Conservation (phyloP, 116 monocot genomes). For the Dioscorea cayenensis region DNA sequence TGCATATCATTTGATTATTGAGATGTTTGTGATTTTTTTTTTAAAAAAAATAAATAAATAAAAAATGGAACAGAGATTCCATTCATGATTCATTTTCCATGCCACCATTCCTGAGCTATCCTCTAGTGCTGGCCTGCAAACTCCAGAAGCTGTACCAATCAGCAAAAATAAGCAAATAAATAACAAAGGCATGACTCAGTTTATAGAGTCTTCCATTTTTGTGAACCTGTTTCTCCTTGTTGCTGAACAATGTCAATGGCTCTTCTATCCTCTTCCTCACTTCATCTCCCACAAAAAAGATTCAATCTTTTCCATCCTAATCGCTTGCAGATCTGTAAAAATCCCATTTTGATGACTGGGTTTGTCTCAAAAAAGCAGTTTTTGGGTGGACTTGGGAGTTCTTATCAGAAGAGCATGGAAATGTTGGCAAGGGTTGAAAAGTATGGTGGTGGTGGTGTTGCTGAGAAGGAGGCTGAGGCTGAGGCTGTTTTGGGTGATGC, state of each 20-base stretch:
- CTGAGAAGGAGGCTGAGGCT: not conserved
- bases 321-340: not conserved
- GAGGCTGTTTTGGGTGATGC: not conserved
- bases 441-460: conserved; percentile 15
- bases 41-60: too few species aligned
- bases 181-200: too few species aligned
- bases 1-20: too few species aligned
- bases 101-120: too few species aligned
- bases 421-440: conserved; percentile 3
- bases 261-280: not conserved
- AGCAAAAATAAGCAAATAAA: too few species aligned
- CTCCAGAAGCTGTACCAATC: too few species aligned
- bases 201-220: too few species aligned
- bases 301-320: not conserved
- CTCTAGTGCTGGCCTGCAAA: too few species aligned
- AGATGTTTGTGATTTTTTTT: too few species aligned
- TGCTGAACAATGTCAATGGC: not conserved
- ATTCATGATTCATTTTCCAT: too few species aligned
- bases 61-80: too few species aligned
- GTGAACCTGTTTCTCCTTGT: too few species aligned
- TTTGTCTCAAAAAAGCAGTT: not conserved
- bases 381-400: not conserved
- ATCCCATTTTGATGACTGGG: conserved; percentile 4
- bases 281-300: not conserved
- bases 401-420: conserved; percentile 8